Evolutionary conservation across 177 flowering plant species (phyloP), one percentile per base, ranked within the genome.

Genomic region (Telopea speciosissima): DNA sequence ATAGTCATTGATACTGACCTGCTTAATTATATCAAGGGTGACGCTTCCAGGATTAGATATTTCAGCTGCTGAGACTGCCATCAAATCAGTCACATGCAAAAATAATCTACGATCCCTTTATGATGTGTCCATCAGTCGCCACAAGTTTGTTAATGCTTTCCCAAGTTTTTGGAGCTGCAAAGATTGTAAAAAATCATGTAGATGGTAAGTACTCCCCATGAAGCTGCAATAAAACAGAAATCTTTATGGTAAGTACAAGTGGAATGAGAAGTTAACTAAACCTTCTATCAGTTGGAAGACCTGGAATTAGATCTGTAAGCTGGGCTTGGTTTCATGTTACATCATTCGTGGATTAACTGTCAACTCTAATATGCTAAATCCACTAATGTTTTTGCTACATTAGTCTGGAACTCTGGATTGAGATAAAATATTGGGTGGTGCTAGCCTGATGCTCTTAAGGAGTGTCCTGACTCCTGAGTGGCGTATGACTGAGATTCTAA

Each of bases 101-200:
- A 91, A 93, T 74, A 44, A 62, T 72, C 66, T 79, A 19, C 90
- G 88, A 65, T 93, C 98, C 76, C 77, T 77, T 45, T 76, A 74
- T 11, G 89, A 79, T 68, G 92, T 85, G 74, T 89, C 96, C 94
- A 91, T 91, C 17, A 93, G 93, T 74, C 79, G 82, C 97, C 98
- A 93, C 85, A 90, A 81, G 83, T 90, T 84, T 76, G 75, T 79
- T 76, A 93, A 68, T 78, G 89, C 83, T 79, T 83, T 88, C 26
- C 93, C 96, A 23, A 90, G 90, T 67, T 85, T 84, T 54, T 87
- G 92, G 79, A 91, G 90, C 98, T 91, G 90, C 78, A 80, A 74
- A 59, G 59, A 44, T n/a, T n/a, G n/a, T 31, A 24, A 33, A 52
- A 49, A 45, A 33, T n/a, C 11, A 14, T 31, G 16, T 24, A 13